phyloP scores from a whole-genome alignment of 306 rosid genomes.

The Gleditsia sinensis region DNA sequence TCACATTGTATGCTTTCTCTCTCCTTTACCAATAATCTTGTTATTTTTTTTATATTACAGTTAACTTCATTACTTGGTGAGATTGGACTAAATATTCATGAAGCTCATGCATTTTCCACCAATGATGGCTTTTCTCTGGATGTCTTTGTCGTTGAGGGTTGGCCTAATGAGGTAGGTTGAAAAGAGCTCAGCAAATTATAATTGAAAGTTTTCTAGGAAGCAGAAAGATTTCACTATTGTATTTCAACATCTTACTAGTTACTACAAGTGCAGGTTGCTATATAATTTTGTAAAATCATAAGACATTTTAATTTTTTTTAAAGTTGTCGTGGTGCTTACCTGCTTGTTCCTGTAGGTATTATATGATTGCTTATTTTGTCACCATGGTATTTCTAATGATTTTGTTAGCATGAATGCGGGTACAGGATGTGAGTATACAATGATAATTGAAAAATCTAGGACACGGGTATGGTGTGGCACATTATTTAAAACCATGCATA shows the following conservation, averaged over 20 bases:
- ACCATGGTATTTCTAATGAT: neutral
- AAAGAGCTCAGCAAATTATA: constrained; percentile 20
- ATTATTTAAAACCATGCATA: neutral
- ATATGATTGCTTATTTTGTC: constrained; percentile 13
- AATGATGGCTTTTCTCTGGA: constrained; percentile 95
- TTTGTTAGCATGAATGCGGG: constrained; percentile 11
- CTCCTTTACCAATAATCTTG: constrained; percentile 22
- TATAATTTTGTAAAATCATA: constrained; percentile 12
- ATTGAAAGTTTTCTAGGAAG: constrained; percentile 15
- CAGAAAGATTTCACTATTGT: constrained; percentile 18
- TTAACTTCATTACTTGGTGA: constrained; percentile 88
- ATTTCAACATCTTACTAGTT: constrained; percentile 17
- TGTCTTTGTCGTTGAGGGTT: constrained; percentile 96
- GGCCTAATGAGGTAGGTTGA: constrained; percentile 81
- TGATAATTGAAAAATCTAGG: neutral
- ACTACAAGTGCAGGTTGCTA: neutral
- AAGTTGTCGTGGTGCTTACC: constrained; percentile 13
- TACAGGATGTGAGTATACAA: neutral
- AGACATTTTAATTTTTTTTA: neutral
- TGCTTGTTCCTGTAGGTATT: constrained; percentile 13
- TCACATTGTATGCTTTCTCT: constrained; percentile 25
- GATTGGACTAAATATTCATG: constrained; percentile 93
- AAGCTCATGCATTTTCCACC: constrained; percentile 99
- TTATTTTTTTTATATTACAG: constrained; percentile 49
- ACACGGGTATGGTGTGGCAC: neutral